Evolutionary conservation across 2,329 filamentous ascomycete species (phyloP).

Genomic region (Rhinocladiella mackenziei): DNA sequence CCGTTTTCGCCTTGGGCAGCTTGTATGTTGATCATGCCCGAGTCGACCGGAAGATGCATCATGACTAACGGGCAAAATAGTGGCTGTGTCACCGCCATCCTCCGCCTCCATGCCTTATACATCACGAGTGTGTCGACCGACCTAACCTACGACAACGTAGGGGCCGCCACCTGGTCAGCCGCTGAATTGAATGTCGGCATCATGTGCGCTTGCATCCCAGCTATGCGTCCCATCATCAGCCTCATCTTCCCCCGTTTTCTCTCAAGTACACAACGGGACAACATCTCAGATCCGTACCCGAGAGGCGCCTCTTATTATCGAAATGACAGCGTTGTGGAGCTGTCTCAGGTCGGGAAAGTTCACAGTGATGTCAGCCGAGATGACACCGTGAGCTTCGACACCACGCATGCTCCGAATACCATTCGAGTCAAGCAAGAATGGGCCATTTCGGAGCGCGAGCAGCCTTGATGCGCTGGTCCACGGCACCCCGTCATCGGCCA

Average conservation of each 20-base stretch:
- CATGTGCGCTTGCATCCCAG: constrained; percentile 42
- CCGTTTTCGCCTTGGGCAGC: constrained; percentile 51
- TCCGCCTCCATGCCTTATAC: constrained; percentile 46
- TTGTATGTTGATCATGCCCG: constrained; percentile 31
- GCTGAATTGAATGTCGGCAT: constrained; percentile 44
- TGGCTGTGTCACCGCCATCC: constrained; percentile 46
- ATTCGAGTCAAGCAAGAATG: constrained; percentile 21
- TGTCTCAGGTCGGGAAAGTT: constrained; percentile 12
- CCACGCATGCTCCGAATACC: constrained; percentile 6
- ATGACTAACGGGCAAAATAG: constrained; percentile 11
- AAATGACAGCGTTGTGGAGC: constrained; percentile 15
- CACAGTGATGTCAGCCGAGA: constrained; percentile 14
- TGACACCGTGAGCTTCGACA: constrained; percentile 11
- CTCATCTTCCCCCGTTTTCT: constrained; percentile 42
- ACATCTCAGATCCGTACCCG: constrained; percentile 12
- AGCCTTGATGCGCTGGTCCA: background rate
- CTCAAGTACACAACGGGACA: constrained; percentile 24
- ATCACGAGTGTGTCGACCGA: constrained; percentile 39
- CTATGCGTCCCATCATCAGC: constrained; percentile 40
- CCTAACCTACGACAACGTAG: constrained; percentile 36
- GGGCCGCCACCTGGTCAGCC: constrained; percentile 46
- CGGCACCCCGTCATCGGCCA: no score
- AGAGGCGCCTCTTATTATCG: constrained; percentile 5
- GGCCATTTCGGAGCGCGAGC: constrained; percentile 9
- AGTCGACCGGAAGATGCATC: background rate